Percentiles rank a stretch among this genome's conserved stretches.
These are phyloP conservation scores for Ceratocystis variospora DNA, from an alignment of 2,329 filamentous ascomycete genomes.

Conservation along the genomic window DNA sequence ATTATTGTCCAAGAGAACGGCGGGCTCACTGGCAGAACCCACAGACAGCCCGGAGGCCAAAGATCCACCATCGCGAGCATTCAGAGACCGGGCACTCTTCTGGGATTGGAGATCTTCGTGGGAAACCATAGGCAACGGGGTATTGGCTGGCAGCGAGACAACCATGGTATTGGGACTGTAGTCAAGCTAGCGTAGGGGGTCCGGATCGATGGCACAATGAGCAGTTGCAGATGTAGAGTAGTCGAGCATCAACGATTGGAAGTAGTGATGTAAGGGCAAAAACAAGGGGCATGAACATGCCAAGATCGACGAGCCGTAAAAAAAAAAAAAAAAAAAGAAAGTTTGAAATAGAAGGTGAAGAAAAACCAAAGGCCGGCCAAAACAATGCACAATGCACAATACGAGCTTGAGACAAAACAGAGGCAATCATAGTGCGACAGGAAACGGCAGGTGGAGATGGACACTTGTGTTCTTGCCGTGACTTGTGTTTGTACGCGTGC, in stretches of 20 bases:
- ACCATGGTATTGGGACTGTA: neutral
- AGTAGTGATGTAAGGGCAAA: neutral
- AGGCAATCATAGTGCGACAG: neutral
- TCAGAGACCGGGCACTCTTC: neutral
- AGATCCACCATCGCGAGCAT: neutral
- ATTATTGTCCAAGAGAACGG: neutral
- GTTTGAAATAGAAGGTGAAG: neutral
- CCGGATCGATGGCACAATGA: neutral
- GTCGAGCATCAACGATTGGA: neutral
- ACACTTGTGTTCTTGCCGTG: neutral
- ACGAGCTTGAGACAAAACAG: neutral
- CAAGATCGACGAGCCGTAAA: neutral
- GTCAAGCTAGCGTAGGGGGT: neutral
- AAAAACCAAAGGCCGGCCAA: neutral
- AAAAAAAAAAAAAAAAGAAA: neutral
- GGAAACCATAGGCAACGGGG: slow-evolving; percentile 1
- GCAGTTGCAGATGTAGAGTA: neutral
- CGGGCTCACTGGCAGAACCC: neutral
- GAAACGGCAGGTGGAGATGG: neutral
- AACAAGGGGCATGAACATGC: neutral
- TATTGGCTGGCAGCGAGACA: neutral
- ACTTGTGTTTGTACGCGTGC: neutral
- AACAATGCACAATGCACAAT: neutral
- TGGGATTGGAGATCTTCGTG: slow-evolving; percentile 1
- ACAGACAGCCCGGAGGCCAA: neutral